Percentiles rank a stretch among this genome's conserved stretches.
phyloP scores from a whole-genome alignment of 1,284 basidiomycete species.

The Coniferiporia weirii region DNA sequence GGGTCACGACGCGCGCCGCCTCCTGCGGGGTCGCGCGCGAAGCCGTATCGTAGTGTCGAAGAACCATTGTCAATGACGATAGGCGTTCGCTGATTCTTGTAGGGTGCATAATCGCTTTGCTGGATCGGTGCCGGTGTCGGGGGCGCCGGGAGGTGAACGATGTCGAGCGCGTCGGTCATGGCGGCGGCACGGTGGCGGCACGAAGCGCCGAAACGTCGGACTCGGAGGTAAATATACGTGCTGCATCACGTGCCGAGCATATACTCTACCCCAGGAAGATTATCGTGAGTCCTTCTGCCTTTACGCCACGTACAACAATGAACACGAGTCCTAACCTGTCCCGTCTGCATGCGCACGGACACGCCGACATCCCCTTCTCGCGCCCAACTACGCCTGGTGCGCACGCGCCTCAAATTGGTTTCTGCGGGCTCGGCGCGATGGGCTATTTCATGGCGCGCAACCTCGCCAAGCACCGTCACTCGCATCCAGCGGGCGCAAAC shows the following conservation, averaged over 20 bases:
- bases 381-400: constrained; percentile 41
- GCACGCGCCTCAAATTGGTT: constrained; percentile 43
- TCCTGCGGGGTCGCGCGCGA: constrained; percentile 34
- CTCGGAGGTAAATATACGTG: background rate
- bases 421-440: constrained; percentile 67
- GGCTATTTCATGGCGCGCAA: constrained; percentile 72
- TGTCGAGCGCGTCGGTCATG: constrained; percentile 19
- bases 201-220: background rate
- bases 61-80: constrained; percentile 95
- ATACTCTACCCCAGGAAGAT: too few relatives aligned
- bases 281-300: too few relatives aligned
- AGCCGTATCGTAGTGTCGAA: constrained; percentile 87
- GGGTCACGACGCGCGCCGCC: constrained; percentile 35
- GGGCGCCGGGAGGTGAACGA: constrained; percentile 26
- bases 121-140: constrained; percentile 21
- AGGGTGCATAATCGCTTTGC: constrained; percentile 9
- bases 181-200: background rate
- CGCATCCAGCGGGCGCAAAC: constrained; percentile 30
- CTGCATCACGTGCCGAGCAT: background rate
- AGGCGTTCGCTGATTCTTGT: constrained; percentile 12
- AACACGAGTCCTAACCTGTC: constrained; percentile 7
- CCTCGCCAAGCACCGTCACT: constrained; percentile 49
- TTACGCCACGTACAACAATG: background rate
- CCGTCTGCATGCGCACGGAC: constrained; percentile 19
- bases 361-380: constrained; percentile 48